These are phyloP conservation scores for Trypanosoma brucei DNA, from an alignment of 208 protist species.

Conservation along the genomic window DNA sequence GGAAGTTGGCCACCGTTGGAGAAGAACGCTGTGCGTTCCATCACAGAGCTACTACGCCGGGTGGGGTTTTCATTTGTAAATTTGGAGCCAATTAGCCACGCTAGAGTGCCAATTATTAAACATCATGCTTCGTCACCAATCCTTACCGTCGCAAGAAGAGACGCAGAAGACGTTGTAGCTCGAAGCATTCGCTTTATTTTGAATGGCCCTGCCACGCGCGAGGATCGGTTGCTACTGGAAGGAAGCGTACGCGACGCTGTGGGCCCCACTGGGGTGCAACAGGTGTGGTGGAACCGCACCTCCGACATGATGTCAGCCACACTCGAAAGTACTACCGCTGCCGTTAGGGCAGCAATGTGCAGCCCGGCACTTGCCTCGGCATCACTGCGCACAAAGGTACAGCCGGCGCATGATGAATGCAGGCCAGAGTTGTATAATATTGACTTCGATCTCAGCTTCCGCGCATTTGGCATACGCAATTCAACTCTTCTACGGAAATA, in stretches of 20 bases:
- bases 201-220: constrained; percentile 31
- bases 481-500: constrained; percentile 78
- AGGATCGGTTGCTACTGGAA: constrained; percentile 74
- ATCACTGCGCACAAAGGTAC: constrained; percentile 49
- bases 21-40: constrained; percentile 74
- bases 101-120: constrained; percentile 88
- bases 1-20: constrained; percentile 76
- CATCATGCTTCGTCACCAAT: constrained; percentile 84
- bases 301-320: constrained; percentile 66
- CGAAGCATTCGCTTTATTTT: constrained; percentile 70
- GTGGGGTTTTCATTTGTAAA: constrained; percentile 83
- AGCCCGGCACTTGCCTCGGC: constrained; percentile 39
- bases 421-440: constrained; percentile 80
- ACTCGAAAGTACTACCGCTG: constrained; percentile 55
- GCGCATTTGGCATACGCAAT: constrained; percentile 88
- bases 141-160: constrained; percentile 20
- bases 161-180: constrained; percentile 66
- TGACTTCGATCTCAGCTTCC: constrained; percentile 89
- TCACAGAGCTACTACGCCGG: constrained; percentile 77
- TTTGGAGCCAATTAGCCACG: constrained; percentile 79
- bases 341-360: constrained; percentile 56
- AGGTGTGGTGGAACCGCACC: constrained; percentile 84
- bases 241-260: constrained; percentile 62
- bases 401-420: constrained; percentile 81
- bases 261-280: constrained; percentile 50